Base-by-base conservation (phyloP, 371 early-diverging fungal species). In the Mucor lusitanicus region DNA sequence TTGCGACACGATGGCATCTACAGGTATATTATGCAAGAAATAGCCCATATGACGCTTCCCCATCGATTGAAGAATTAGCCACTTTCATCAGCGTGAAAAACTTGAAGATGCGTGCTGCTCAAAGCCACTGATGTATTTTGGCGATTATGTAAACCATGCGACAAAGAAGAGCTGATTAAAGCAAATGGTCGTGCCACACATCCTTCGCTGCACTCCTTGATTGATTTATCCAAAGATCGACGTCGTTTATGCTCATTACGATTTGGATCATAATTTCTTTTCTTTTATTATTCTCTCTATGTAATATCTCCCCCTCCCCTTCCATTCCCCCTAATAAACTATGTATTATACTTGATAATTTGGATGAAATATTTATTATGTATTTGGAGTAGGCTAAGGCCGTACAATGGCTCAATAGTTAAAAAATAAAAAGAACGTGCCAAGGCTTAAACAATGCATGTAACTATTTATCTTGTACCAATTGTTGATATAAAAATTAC, bases 241-340 rank as follows among this genome's bases (percentile, higher is more conserved):
- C 46, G 50, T 65, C 61, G 65, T 61, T 37, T 30, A 62, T 70
- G 63, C 63, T 59, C 66, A 65, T 70, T 70, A 61, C 63, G 71
- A 62, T 66, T 70, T 70, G 66, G 65, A 65, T 59, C 65, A 70
- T 70, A 54, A 50, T 65, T 71, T 71, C 63, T 65, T 64, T 66
- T 71, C 59, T 59, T 63, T 44, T n/a, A 44, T 61, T 61, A 61
- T 44, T 32, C 61, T 61, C 61, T 28, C 46, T 61, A 9, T 40
- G 44, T 42, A 27, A 42, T 60, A 60, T 60, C 60, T 60, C 44
- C 28, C 27, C 30, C 61, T 44, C 46, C 11, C n/a, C 15, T 17
- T 23, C 30, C 44, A 6, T 17, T 23, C 40, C 21, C 46, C 46
- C 17, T 46, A 50, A 30, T 46, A 30, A 61, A 61, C 61, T 44